A percentile compares a stretch with the other conserved stretches of the same genome.
Evolutionary conservation across 345 rosid genomes (phyloP).

Genomic region (Aurinia saxatilis): DNA sequence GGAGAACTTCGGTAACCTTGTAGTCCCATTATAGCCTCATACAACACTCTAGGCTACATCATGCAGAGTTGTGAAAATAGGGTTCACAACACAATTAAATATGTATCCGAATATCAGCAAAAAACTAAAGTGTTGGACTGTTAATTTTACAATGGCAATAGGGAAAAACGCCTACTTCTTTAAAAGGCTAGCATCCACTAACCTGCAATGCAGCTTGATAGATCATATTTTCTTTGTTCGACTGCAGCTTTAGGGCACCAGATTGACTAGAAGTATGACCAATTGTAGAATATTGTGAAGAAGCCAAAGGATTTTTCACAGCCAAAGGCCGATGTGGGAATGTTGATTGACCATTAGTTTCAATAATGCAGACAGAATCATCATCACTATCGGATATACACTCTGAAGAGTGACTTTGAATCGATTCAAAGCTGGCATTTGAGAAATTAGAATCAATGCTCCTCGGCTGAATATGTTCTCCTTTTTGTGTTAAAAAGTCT

Average conservation of each 20-base stretch:
- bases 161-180: background rate
- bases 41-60: no score
- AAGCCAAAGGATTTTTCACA: slow-evolving; percentile 17
- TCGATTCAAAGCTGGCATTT: slow-evolving; percentile 57
- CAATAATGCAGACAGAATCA: slow-evolving; percentile 76
- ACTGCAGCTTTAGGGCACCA: slow-evolving; percentile 36
- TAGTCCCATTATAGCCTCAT: background rate
- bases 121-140: background rate
- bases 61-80: background rate
- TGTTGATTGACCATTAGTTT: slow-evolving; percentile 59
- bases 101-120: background rate
- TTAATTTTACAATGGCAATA: background rate
- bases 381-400: slow-evolving; percentile 51
- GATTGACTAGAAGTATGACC: slow-evolving; percentile 28
- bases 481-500: slow-evolving; percentile 31
- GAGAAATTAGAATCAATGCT: slow-evolving; percentile 35
- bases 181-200: slow-evolving; percentile 12
- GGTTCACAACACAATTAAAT: background rate
- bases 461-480: slow-evolving; percentile 30
- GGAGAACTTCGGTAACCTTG: background rate
- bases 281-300: slow-evolving; percentile 23
- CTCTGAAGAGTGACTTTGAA: slow-evolving; percentile 56
- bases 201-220: slow-evolving; percentile 81
- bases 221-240: slow-evolving; percentile 46
- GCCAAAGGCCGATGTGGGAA: slow-evolving; percentile 28